These are phyloP conservation scores for Claviceps paspali DNA, from an alignment of 2,329 filamentous ascomycete genomes.

Conservation along the genomic window DNA sequence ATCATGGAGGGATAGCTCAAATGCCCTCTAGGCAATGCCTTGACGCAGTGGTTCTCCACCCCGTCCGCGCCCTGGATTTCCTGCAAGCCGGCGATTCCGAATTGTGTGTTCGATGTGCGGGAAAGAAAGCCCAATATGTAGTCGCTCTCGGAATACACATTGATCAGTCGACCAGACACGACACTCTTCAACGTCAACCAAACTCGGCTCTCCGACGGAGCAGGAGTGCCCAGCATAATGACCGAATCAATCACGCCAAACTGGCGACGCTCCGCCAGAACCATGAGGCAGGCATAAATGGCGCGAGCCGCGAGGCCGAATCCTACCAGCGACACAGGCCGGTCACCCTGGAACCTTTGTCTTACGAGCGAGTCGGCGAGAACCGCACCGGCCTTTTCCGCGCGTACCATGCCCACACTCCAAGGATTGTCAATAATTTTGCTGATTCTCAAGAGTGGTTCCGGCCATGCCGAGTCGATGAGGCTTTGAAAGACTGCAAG, in stretches of 20 bases:
- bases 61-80: conserved; percentile 49
- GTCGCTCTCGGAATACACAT: conserved; percentile 78
- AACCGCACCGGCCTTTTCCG: conserved; percentile 55
- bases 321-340: conserved; percentile 65
- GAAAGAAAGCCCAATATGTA: conserved; percentile 82
- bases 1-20: conserved; percentile 54
- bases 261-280: conserved; percentile 61
- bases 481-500: conserved; percentile 38
- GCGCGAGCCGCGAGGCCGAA: conserved; percentile 71
- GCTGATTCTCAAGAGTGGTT: conserved; percentile 48
- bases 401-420: conserved; percentile 57
- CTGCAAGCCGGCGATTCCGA: conserved; percentile 74
- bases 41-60: conserved; percentile 54
- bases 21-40: conserved; percentile 51
- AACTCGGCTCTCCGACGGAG: conserved; percentile 52
- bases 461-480: conserved; percentile 46
- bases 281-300: conserved; percentile 72
- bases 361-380: conserved; percentile 73
- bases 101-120: conserved; percentile 64
- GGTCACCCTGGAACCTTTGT: conserved; percentile 61
- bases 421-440: conserved; percentile 72
- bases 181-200: conserved; percentile 70
- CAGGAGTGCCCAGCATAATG: conserved; percentile 69
- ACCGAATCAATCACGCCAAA: conserved; percentile 81
- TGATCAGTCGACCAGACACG: conserved; percentile 71